Evolutionary conservation across 208 protist species (phyloP).

Genomic region (Leishmania mexicana): DNA sequence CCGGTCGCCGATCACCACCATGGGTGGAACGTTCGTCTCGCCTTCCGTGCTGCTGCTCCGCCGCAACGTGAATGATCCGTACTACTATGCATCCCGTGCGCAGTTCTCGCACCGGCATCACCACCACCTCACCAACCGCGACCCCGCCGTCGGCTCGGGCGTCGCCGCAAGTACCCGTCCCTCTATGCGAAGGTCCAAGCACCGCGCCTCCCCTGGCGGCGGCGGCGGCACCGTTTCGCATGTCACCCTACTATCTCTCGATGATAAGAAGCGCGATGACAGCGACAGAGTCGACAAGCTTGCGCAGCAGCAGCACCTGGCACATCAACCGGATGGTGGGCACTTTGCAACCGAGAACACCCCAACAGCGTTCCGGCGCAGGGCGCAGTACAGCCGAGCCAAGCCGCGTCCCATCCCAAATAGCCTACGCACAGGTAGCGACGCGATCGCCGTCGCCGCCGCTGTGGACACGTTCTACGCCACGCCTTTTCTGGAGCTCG

Average conservation of each 20-base stretch:
- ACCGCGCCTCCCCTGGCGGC: neutral
- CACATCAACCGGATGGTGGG: conserved; percentile 5
- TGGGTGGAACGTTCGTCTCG: neutral
- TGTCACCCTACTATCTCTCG: conserved; percentile 2
- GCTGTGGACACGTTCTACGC: conserved; percentile 37
- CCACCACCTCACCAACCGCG: neutral
- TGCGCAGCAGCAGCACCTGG: conserved; percentile 4
- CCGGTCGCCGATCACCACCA: neutral
- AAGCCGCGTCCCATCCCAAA: conserved; percentile 11
- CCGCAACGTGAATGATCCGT: conserved; percentile 3
- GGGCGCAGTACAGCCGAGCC: conserved; percentile 26
- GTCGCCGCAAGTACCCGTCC: neutral
- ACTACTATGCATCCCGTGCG: neutral
- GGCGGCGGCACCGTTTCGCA: neutral
- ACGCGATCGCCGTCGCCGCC: conserved; percentile 7
- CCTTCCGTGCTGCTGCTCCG: neutral
- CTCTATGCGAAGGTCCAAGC: conserved; percentile 1
- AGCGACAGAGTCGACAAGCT: conserved; percentile 3
- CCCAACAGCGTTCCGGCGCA: conserved; percentile 9
- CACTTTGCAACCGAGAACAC: conserved; percentile 15
- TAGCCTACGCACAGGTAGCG: conserved; percentile 23
- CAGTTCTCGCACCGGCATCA: neutral
- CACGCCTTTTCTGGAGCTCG: conserved; percentile 54
- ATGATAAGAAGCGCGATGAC: conserved; percentile 28
- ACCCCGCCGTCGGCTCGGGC: neutral